A percentile compares a stretch with the other conserved stretches of the same genome.
Conservation (phyloP, 2,329 filamentous ascomycete genomes). For the Penicillium sp. region DNA sequence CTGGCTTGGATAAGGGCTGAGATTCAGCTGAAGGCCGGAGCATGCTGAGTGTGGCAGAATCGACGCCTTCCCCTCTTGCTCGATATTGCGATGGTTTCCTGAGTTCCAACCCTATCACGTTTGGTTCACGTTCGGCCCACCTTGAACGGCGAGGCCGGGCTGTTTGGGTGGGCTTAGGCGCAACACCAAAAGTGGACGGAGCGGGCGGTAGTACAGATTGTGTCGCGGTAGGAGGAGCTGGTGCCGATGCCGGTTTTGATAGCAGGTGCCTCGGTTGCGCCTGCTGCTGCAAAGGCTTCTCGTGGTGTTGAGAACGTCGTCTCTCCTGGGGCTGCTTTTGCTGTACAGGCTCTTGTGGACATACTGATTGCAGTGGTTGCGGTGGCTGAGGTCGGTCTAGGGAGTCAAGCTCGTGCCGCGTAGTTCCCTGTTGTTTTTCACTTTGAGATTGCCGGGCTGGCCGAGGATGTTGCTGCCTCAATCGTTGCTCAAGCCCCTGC, state of each 20-base stretch:
- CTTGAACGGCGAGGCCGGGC: slow-evolving; percentile 4
- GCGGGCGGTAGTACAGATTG: background rate
- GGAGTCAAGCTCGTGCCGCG: background rate
- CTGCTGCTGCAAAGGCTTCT: background rate
- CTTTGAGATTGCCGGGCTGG: background rate
- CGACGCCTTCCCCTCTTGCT: slow-evolving; percentile 5
- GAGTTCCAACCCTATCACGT: slow-evolving; percentile 38
- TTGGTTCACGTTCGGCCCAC: slow-evolving; percentile 34
- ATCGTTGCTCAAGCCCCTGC: background rate
- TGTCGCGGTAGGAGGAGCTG: background rate
- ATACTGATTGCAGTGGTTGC: background rate
- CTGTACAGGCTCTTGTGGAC: background rate
- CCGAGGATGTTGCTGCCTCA: background rate
- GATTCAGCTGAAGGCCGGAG: background rate
- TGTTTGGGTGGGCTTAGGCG: background rate
- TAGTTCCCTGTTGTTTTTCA: background rate
- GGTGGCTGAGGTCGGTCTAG: background rate
- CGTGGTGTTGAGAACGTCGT: background rate
- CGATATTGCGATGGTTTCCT: slow-evolving; percentile 35
- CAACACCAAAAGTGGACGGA: background rate
- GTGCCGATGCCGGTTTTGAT: background rate
- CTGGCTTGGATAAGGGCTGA: background rate
- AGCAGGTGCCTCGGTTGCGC: background rate
- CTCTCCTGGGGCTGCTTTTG: background rate
- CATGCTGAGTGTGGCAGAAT: background rate